Base-by-base conservation (phyloP, 129 eudicot species). In the Helianthus annuus region DNA sequence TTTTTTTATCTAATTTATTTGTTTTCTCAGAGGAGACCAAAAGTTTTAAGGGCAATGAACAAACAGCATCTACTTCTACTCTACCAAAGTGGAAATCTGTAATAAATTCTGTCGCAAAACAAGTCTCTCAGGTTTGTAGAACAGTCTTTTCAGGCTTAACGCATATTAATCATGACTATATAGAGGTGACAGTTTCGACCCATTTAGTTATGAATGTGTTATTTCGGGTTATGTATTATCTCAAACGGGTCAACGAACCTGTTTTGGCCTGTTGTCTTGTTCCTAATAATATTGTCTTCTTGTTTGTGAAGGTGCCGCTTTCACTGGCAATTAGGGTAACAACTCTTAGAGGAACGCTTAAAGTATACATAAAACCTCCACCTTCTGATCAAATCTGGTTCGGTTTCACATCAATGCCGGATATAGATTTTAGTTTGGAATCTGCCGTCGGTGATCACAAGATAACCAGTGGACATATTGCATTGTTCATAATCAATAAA, bases 331-430 rank as follows among this genome's bases (percentile, higher is more conserved):
- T 94, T 58, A 82, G 83, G 84, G 85, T 94, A 38, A 76, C 97
- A 58, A 79, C 91, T 64, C 85, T 94, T 66, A 63, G 87, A 52
- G 98, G 98, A 74, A 94, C 96, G 13, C 42, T 94, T 57, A 82
- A 95, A 53, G 65, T 94, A 56, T 83, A 78, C 75, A 82, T 94
- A 74, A 94, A 94, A 85, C 89, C 93, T n/a, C 98, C 98, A 7
- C 98, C 98, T 12, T 87, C 98, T 39, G 98, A 94, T 83, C 96
- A 88, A 70, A 56, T 94, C 15, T 94, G 98, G 98, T 84, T 87
- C 32, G 91, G 89, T 66, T 94, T 94, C 79, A 83, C 96, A 66
- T 85, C 91, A 2, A 86, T 90, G 96, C 98, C 97, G 68, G 96
- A 90, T 72, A 72, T 94, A 24, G 88, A 94, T 53, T 79, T 94